Evolutionary conservation across 257 asterid species (phyloP).

Genomic region (Solanum pinnatisectum): DNA sequence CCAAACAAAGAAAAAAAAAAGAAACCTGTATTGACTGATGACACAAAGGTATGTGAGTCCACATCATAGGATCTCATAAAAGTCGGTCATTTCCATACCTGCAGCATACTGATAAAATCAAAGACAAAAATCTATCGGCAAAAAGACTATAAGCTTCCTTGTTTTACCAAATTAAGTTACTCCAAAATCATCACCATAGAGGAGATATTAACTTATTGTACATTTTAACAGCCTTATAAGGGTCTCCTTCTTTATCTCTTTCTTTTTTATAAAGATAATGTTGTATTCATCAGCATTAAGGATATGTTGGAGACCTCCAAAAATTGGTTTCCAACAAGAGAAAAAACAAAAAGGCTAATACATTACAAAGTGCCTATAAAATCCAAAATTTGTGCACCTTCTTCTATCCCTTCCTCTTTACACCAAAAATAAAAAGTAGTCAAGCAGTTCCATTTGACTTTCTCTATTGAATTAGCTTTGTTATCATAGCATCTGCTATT

Average conservation of each 20-base stretch:
- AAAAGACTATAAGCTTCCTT: not conserved
- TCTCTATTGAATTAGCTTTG: no score
- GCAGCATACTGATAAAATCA: not conserved
- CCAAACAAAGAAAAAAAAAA: not conserved
- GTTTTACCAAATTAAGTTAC: not conserved
- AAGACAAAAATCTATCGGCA: not conserved
- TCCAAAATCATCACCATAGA: not conserved
- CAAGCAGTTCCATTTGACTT: no score
- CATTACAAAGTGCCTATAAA: no score
- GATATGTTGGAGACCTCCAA: no score
- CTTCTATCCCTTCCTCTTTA: no score
- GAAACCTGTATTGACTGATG: not conserved
- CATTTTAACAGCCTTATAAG: not conserved
- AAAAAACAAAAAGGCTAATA: no score
- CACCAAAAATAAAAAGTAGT: no score
- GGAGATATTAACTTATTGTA: not conserved
- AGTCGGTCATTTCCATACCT: not conserved
- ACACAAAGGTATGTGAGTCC: not conserved
- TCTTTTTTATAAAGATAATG: no score
- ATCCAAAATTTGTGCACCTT: no score
- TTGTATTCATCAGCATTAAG: no score
- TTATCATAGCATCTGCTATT: no score
- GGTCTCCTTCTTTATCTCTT: not conserved
- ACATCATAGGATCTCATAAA: not conserved
- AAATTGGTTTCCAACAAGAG: no score